Evolutionary conservation across 1,284 basidiomycete species (phyloP).

Genomic region (Ceratobasidium sp.): DNA sequence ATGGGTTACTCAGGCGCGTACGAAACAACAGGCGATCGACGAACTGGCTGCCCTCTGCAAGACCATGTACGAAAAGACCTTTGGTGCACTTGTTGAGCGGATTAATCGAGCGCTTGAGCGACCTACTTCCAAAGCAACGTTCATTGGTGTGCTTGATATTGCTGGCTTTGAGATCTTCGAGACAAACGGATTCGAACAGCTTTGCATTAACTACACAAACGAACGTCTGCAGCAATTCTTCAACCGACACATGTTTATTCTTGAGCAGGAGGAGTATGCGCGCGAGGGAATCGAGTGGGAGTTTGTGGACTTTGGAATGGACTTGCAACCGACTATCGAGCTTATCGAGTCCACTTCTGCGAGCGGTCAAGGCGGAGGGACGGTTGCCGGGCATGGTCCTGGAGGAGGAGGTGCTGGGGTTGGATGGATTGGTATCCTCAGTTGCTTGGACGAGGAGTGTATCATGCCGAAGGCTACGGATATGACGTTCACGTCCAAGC

Average conservation of each 20-base stretch:
- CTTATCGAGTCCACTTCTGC: slow-evolving; percentile 88
- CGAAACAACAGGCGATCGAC: slow-evolving; percentile 91
- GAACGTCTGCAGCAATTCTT: slow-evolving; percentile 98
- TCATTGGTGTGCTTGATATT: slow-evolving; percentile 99
- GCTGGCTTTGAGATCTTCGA: slow-evolving; percentile 98
- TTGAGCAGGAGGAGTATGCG: slow-evolving; percentile 99
- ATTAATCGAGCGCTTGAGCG: slow-evolving; percentile 96
- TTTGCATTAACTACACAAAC: slow-evolving; percentile 99
- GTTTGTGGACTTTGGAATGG: slow-evolving; percentile 98
- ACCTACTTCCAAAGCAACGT: slow-evolving; percentile 91
- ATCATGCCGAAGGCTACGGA: slow-evolving; percentile 99
- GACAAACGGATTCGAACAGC: slow-evolving; percentile 93
- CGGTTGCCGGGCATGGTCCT: slow-evolving; percentile 36
- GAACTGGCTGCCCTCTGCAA: slow-evolving; percentile 95
- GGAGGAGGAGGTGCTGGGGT: slow-evolving; percentile 55
- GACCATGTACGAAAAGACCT: slow-evolving; percentile 97
- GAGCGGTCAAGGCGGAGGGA: slow-evolving; percentile 37
- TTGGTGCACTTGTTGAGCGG: slow-evolving; percentile 92
- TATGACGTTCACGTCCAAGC: slow-evolving; percentile 93
- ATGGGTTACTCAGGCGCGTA: slow-evolving; percentile 95
- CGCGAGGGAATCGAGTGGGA: slow-evolving; percentile 98
- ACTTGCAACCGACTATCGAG: slow-evolving; percentile 98
- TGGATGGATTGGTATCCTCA: slow-evolving; percentile 84
- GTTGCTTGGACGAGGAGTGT: slow-evolving; percentile 96
- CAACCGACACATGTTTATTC: slow-evolving; percentile 99